Evolutionary conservation across 2,329 filamentous ascomycete species (phyloP).

Genomic region (Monilinia vaccinii-corymbosi): DNA sequence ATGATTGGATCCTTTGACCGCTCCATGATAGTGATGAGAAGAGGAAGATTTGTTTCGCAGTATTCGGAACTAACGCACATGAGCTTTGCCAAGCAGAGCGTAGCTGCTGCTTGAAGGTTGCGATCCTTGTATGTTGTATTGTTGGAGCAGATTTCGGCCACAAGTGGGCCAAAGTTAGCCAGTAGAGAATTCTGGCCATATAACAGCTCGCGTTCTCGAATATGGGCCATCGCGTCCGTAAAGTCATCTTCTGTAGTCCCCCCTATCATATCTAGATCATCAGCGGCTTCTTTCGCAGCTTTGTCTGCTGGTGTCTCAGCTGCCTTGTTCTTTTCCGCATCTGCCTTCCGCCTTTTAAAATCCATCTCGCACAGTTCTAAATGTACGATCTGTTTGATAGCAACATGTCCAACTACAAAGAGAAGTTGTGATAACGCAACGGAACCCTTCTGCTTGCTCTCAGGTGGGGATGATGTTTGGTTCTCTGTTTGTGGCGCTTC

Average conservation of each 20-base stretch:
- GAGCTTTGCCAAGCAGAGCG: constrained; percentile 89
- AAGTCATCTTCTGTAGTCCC: constrained; percentile 95
- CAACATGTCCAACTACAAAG: constrained; percentile 92
- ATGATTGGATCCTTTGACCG: constrained; percentile 86
- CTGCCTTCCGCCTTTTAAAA: constrained; percentile 92
- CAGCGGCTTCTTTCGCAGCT: constrained; percentile 57
- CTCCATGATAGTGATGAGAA: constrained; percentile 97
- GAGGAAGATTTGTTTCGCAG: constrained; percentile 83
- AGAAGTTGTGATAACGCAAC: constrained; percentile 80
- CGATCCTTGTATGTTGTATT: constrained; percentile 88
- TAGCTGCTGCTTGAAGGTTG: constrained; percentile 85
- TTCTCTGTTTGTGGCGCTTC: constrained; percentile 10
- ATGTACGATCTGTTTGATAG: constrained; percentile 98
- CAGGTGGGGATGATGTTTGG: constrained; percentile 10
- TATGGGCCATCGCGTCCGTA: constrained; percentile 75
- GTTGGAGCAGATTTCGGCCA: constrained; percentile 88
- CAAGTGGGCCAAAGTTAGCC: constrained; percentile 83
- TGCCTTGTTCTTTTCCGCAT: constrained; percentile 63
- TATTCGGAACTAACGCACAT: constrained; percentile 98
- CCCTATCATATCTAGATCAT: constrained; percentile 92
- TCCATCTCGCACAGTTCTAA: constrained; percentile 95
- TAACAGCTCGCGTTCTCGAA: constrained; percentile 74
- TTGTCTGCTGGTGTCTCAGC: constrained; percentile 39
- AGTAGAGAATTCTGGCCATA: constrained; percentile 78
- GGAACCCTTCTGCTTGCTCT: constrained; percentile 54